phyloP scores from a whole-genome alignment of 768 basidiomycete genomes.

The Baorangia bicolor region DNA sequence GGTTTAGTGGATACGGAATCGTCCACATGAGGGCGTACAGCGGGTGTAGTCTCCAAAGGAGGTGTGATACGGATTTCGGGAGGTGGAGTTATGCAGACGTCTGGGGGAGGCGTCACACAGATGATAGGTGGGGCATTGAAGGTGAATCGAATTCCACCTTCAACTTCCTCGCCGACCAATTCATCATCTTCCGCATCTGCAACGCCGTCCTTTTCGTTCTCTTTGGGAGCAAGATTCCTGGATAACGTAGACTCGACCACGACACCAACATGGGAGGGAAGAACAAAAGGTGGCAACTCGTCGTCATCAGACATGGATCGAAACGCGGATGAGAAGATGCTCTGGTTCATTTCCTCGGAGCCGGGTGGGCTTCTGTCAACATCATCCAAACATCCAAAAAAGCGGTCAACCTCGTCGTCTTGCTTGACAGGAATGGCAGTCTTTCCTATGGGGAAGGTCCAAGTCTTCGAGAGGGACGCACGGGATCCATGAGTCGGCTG shows the following conservation, averaged over 20 bases:
- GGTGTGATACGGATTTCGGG: constrained; percentile 25
- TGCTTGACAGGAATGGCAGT: constrained; percentile 17
- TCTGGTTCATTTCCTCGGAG: constrained; percentile 55
- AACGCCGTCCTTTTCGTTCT: constrained; percentile 31
- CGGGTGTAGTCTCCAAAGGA: constrained; percentile 20
- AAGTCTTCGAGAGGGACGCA: constrained; percentile 59
- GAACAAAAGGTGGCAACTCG: constrained; percentile 46
- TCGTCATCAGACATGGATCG: constrained; percentile 48
- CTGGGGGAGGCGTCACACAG: constrained; percentile 28
- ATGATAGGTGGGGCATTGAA: constrained; percentile 57
- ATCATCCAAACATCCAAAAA: constrained; percentile 70
- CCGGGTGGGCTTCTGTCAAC: constrained; percentile 49
- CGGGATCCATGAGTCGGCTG: constrained; percentile 30
- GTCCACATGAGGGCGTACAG: constrained; percentile 13
- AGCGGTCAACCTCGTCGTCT: constrained; percentile 62
- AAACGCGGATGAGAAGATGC: constrained; percentile 55
- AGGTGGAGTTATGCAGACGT: constrained; percentile 27
- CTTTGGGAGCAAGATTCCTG: constrained; percentile 43
- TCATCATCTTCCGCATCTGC: constrained; percentile 43
- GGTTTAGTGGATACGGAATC: constrained; percentile 2
- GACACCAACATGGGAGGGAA: constrained; percentile 47
- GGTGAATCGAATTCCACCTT: constrained; percentile 70
- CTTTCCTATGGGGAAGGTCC: constrained; percentile 59
- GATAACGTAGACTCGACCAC: constrained; percentile 33
- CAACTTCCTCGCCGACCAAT: constrained; percentile 56